Evolutionary conservation across 2,329 filamentous ascomycete genomes (phyloP).

Genomic region (Helotiales sp.): DNA sequence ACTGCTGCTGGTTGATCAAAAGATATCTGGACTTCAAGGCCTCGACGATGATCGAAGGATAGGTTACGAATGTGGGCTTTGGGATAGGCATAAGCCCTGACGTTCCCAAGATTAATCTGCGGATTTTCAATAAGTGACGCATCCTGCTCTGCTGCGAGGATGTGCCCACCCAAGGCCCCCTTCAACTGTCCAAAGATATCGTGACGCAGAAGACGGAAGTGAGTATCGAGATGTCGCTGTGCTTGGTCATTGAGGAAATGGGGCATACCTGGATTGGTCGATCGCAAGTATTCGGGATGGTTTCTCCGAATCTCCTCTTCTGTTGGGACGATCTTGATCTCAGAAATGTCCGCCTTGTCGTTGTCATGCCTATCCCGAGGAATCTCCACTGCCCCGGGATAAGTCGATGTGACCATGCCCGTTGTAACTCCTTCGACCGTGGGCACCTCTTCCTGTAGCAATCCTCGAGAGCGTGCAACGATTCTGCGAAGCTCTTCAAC

Average conservation of each 20-base stretch:
- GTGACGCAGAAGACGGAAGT: slow-evolving; percentile 44
- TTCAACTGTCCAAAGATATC: slow-evolving; percentile 60
- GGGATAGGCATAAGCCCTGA: slow-evolving; percentile 40
- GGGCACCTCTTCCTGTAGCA: slow-evolving; percentile 18
- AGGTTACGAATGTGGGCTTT: slow-evolving; percentile 32
- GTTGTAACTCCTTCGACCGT: slow-evolving; percentile 21
- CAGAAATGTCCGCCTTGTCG: slow-evolving; percentile 41
- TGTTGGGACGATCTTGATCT: slow-evolving; percentile 44
- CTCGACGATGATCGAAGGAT: slow-evolving; percentile 38
- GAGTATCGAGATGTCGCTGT: slow-evolving; percentile 37
- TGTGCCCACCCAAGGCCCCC: slow-evolving; percentile 37
- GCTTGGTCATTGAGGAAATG: slow-evolving; percentile 47
- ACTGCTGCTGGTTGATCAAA: slow-evolving; percentile 49
- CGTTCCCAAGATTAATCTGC: slow-evolving; percentile 29
- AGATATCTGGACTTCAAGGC: slow-evolving; percentile 51
- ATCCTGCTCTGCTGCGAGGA: slow-evolving; percentile 23
- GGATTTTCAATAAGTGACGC: slow-evolving; percentile 27
- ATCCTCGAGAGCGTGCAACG: slow-evolving; percentile 22
- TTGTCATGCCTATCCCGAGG: slow-evolving; percentile 33
- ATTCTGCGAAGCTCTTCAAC: slow-evolving; percentile 27
- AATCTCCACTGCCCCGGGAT: slow-evolving; percentile 18
- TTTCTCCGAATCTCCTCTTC: slow-evolving; percentile 44
- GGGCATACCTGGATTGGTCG: slow-evolving; percentile 46
- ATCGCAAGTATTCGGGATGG: slow-evolving; percentile 51
- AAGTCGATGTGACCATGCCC: slow-evolving; percentile 27